Evolutionary conservation across 441 rosid species (phyloP), one percentile per base, ranked within the genome.

Genomic region (Adansonia grandidieri): DNA sequence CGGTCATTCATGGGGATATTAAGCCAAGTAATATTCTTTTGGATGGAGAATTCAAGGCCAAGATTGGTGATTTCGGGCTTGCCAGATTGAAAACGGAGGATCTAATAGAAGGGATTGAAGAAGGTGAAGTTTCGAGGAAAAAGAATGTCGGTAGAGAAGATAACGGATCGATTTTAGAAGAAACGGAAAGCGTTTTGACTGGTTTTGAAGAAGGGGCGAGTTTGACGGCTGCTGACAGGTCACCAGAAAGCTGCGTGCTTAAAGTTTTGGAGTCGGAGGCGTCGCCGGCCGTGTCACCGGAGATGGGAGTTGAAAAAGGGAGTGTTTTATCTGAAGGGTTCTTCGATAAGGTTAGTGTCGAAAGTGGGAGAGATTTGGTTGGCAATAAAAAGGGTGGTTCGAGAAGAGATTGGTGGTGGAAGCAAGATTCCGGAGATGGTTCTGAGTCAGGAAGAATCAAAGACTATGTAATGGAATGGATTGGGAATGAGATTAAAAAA

Each of bases 401-500:
- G 5, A 88, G 85, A 84, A 87, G 92, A 73, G 93, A 93, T 78
- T 89, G 96, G 98, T 93, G 98, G 96, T 93, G 96, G 98, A 91
- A 91, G 82, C 96, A 93, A 82, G 95, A 93, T 81, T 87, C 82
- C 73, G 92, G 84, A 60, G 92, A 87, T 37, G 94, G 85, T 17
- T 78, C 83, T 17, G 95, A 88, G 71, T 86, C 96, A n/a, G 98
- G 95, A 63, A 85, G 90, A 71, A 89, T 92, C 66, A 94, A 92
- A 77, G 98, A 94, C 80, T 94, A 94, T 60, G 97, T 94, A 45
- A 90, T 90, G 96, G 98, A 94, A 54, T 94, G 97, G 98, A 94
- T 91, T 79, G 97, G 97, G 45, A 91, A 86, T 64, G 97, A 93
- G 86, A 93, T 95, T 71, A 93, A 86, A 78, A 95, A 91, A 82